Percentiles rank a stretch among this genome's conserved stretches.
Evolutionary conservation across 2,329 filamentous ascomycete species (phyloP).

Genomic region (Dothideomycetes sp.): DNA sequence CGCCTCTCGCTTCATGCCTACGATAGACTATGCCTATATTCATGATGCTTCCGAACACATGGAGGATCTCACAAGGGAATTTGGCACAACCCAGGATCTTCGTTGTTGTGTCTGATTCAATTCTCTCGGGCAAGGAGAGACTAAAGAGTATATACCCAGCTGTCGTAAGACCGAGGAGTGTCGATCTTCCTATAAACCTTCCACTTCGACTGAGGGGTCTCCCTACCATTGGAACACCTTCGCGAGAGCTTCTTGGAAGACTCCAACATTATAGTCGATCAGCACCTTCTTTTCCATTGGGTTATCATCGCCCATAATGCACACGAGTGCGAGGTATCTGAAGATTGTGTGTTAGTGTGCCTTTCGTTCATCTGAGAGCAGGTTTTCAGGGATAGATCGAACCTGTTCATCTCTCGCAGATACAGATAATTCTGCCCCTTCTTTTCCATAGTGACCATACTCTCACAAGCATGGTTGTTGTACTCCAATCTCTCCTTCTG

Average conservation of each 20-base stretch:
- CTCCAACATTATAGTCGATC: conserved; percentile 80
- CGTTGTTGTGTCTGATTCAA: too few species aligned
- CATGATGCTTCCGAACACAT: too few species aligned
- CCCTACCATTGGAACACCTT: conserved; percentile 54
- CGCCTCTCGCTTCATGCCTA: too few species aligned
- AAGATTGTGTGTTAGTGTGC: background rate
- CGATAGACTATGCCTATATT: too few species aligned
- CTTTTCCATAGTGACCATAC: conserved; percentile 53
- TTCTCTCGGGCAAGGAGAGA: too few species aligned
- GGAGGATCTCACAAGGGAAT: too few species aligned
- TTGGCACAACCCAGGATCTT: too few species aligned
- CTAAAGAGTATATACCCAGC: too few species aligned
- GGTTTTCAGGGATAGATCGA: conserved; percentile 19
- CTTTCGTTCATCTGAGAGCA: background rate
- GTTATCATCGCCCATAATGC: conserved; percentile 74
- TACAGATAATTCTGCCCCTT: conserved; percentile 52
- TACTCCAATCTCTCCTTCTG: conserved; percentile 25
- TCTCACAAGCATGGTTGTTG: conserved; percentile 48
- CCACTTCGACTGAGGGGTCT: too few species aligned
- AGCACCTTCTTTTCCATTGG: conserved; percentile 75
- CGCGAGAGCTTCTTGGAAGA: conserved; percentile 67
- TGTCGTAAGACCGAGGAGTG: too few species aligned
- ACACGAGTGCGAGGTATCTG: conserved; percentile 70
- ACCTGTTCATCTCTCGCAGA: conserved; percentile 59
- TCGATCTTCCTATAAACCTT: too few species aligned